Percentiles rank a stretch among this genome's conserved stretches.
Evolutionary conservation across 2,329 filamentous ascomycete genomes (phyloP).

Genomic region (Fusarium pseudonygamai): DNA sequence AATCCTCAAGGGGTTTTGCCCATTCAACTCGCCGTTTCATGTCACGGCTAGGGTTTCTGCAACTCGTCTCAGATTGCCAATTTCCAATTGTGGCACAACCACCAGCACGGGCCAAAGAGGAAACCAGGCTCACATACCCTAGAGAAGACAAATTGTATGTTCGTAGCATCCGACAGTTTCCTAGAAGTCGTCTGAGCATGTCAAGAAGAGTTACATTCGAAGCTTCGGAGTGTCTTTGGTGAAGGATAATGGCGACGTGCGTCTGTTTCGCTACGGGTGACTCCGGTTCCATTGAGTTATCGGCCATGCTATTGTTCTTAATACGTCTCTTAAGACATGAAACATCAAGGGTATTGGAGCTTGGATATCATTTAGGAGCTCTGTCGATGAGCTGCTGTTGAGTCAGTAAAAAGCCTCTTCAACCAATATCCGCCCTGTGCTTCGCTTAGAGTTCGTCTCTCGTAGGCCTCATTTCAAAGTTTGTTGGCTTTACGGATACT

Average conservation of each 20-base stretch:
- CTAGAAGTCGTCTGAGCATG: neutral
- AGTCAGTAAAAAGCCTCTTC: slow-evolving; percentile 1
- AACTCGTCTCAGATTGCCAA: slow-evolving; percentile 43
- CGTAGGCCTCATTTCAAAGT: neutral
- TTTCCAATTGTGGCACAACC: slow-evolving; percentile 32
- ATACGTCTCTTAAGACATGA: slow-evolving; percentile 19
- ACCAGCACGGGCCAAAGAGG: slow-evolving; percentile 8
- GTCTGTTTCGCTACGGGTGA: slow-evolving; percentile 18
- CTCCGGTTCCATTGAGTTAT: slow-evolving; percentile 26
- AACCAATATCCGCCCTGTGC: slow-evolving; percentile 5
- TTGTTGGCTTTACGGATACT: neutral
- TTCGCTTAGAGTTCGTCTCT: neutral
- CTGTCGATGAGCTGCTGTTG: neutral
- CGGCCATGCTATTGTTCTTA: slow-evolving; percentile 32
- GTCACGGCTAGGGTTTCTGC: slow-evolving; percentile 24
- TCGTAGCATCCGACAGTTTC: neutral
- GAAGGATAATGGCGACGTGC: slow-evolving; percentile 2
- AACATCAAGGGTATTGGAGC: slow-evolving; percentile 18
- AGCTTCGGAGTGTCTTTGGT: neutral
- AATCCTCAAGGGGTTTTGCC: slow-evolving; percentile 20
- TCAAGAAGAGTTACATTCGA: slow-evolving; percentile 17
- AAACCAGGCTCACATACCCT: slow-evolving; percentile 18
- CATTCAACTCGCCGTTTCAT: slow-evolving; percentile 37
- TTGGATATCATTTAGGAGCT: neutral
- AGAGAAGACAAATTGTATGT: neutral